Evolutionary conservation across 306 rosid species (phyloP), one percentile per base, ranked within the genome.

Genomic region (Mimosa pudica): DNA sequence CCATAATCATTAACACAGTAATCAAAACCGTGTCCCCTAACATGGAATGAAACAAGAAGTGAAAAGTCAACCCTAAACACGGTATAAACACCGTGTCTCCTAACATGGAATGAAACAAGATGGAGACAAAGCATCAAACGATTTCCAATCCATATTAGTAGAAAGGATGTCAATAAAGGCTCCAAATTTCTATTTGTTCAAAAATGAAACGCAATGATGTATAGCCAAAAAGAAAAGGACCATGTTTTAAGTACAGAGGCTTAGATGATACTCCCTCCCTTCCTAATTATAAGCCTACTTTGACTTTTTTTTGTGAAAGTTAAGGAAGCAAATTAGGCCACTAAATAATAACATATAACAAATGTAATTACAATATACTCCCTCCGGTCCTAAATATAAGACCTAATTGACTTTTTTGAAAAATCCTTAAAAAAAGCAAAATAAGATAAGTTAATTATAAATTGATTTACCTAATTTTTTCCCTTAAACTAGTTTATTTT

Each of bases 1-100:
- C 47, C 68, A 51, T 4, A 70, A 73, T 66, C 64, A 35, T 35
- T 33, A 75, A n/a, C n/a, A n/a, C n/a, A n/a, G n/a, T n/a, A n/a
- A n/a, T n/a, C n/a, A n/a, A n/a, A n/a, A n/a, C n/a, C n/a, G n/a
- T n/a, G n/a, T 24, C 30, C 30, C 30, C 30, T 24, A 24, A 69
- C 46, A 32, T 10, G 42, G 42, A 18, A 58, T 73, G 49, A 17
- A 38, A 38, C 1, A 38, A 24, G 66, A 78, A 78, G 44, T 13
- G 79, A 78, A 76, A 32, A 73, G 4, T 54, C 68, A 70, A 73
- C 66, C 64, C 24, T 35, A 24, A 75, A 24, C 0, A 24, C 30
- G 1, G 30, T 24, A 0, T 81, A 41, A 48, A 61, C 5, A 54
- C 35, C 2, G 30, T 1, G 36, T 9, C 38, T 13, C 54, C 51